Percentiles rank a stretch among this genome's conserved stretches.
These are phyloP conservation scores for Taiwanofungus camphoratus DNA, from an alignment of 1,284 basidiomycete genomes.

Conservation along the genomic window DNA sequence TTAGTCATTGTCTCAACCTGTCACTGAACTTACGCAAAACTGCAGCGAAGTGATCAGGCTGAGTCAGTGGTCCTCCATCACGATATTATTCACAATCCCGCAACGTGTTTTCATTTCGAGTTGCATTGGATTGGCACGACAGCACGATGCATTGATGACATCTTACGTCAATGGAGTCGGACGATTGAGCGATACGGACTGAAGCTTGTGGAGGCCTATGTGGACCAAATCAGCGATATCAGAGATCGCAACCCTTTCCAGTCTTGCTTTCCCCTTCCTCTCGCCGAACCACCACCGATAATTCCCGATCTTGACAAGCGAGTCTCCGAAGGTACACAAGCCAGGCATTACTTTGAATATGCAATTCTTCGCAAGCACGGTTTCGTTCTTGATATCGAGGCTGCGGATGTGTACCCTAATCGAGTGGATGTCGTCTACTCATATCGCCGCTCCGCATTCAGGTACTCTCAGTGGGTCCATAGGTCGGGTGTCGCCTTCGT, in stretches of 20 bases:
- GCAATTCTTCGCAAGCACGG: conserved; percentile 71
- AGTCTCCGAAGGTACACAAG: conserved; percentile 59
- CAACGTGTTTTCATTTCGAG: conserved; percentile 92
- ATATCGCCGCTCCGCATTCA: conserved; percentile 74
- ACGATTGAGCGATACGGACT: conserved; percentile 89
- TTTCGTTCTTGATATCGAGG: conserved; percentile 87
- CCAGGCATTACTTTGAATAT: conserved; percentile 75
- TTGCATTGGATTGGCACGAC: conserved; percentile 97
- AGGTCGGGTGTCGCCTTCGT: conserved; percentile 83
- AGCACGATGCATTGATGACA: conserved; percentile 92
- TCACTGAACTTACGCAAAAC: not conserved
- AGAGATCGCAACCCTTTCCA: conserved; percentile 82
- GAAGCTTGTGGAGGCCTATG: conserved; percentile 89
- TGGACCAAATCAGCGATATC: conserved; percentile 82
- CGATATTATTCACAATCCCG: conserved; percentile 89
- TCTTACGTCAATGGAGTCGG: conserved; percentile 80
- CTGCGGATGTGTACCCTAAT: conserved; percentile 68
- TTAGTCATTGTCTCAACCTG: not conserved
- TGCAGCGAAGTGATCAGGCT: conserved; percentile 76
- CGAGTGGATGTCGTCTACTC: conserved; percentile 84
- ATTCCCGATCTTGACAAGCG: conserved; percentile 64
- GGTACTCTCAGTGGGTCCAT: conserved; percentile 86
- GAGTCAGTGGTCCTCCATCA: conserved; percentile 86
- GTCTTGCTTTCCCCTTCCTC: conserved; percentile 75
- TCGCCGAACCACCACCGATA: conserved; percentile 70